phyloP scores from a whole-genome alignment of 768 basidiomycete genomes.

The Guyanaporus albipodus region DNA sequence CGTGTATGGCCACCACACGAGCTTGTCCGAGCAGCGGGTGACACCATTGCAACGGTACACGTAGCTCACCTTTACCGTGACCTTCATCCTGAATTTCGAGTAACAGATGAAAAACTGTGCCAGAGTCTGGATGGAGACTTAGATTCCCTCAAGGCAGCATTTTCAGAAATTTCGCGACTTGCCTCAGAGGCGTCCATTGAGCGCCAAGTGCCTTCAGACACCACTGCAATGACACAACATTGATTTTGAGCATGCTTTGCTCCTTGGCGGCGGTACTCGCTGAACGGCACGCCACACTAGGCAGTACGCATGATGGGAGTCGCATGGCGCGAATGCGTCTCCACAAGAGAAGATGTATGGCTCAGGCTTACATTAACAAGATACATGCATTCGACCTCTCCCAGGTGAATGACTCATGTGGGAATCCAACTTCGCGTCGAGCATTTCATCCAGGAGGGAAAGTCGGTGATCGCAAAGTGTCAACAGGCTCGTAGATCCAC shows the following conservation, averaged over 20 bases:
- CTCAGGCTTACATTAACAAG: constrained; percentile 7
- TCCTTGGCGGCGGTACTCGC: too few relatives aligned
- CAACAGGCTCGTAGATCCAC: constrained; percentile 67
- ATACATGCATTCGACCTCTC: constrained; percentile 35
- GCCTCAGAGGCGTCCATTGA: constrained; percentile 66
- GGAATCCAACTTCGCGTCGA: constrained; percentile 67
- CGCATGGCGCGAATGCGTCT: constrained; percentile 1
- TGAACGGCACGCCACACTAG: not conserved
- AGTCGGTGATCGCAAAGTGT: constrained; percentile 51
- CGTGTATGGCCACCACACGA: constrained; percentile 97
- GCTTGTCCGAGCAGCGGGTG: constrained; percentile 85
- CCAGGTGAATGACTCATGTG: constrained; percentile 79
- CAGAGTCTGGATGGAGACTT: constrained; percentile 79
- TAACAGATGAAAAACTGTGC: constrained; percentile 85
- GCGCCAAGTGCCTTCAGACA: constrained; percentile 6
- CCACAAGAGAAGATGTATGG: not conserved
- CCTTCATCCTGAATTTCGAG: not conserved
- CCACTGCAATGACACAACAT: not conserved
- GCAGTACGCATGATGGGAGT: not conserved
- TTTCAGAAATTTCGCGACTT: constrained; percentile 82
- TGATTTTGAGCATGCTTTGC: not conserved
- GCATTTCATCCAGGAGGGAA: constrained; percentile 54
- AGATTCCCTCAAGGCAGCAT: constrained; percentile 73
- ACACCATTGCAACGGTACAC: constrained; percentile 82
- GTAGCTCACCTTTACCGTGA: constrained; percentile 5